Evolutionary conservation across 257 asterid species (phyloP).

Genomic region (Solanum piurae): DNA sequence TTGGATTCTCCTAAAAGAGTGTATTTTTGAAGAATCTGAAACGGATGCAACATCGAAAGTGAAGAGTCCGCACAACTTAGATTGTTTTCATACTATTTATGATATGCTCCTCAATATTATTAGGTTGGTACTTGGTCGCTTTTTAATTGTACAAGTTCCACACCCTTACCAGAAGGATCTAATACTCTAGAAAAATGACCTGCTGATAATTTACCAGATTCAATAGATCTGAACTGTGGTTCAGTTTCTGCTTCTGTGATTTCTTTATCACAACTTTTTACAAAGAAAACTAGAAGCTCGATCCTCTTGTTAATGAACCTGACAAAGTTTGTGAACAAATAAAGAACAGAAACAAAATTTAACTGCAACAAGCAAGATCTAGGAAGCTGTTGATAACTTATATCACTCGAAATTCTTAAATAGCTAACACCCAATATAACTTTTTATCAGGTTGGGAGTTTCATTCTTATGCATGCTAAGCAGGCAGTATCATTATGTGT

Average conservation of each 20-base stretch:
- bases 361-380: conserved; percentile 5
- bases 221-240: conserved; percentile 30
- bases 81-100: conserved; percentile 16
- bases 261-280: conserved; percentile 47
- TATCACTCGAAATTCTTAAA: too few relatives aligned
- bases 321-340: conserved; percentile 21
- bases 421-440: too few relatives aligned
- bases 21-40: too few relatives aligned
- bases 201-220: conserved; percentile 26
- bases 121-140: conserved; percentile 29
- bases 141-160: conserved; percentile 78
- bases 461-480: neutral
- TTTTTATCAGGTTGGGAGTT: neutral
- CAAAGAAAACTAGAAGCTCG: conserved; percentile 51
- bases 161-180: conserved; percentile 77
- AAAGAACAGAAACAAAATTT: conserved; percentile 8
- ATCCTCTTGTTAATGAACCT: conserved; percentile 92
- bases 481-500: too few relatives aligned
- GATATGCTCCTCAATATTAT: conserved; percentile 14
- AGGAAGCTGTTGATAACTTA: neutral
- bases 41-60: conserved; percentile 41
- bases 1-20: too few relatives aligned
- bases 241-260: conserved; percentile 20
- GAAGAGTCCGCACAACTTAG: conserved; percentile 56
- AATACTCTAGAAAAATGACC: conserved; percentile 39